A percentile compares a stretch with the other conserved stretches of the same genome.
Evolutionary conservation across 345 rosid genomes (phyloP).

Genomic region (Balakata baccata): DNA sequence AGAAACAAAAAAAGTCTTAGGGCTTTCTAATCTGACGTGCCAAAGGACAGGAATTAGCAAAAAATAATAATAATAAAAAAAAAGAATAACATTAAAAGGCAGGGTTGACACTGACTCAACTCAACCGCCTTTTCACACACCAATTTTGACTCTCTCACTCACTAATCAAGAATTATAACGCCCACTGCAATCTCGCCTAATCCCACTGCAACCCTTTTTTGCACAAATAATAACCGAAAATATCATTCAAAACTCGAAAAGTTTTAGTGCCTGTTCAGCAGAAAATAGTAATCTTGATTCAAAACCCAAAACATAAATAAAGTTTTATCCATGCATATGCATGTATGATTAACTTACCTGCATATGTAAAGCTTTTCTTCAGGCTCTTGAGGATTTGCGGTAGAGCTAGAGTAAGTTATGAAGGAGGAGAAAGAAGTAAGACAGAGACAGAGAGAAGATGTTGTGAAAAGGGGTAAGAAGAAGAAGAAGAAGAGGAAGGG

Average conservation of each 20-base stretch:
- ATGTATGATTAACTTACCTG: too few species aligned
- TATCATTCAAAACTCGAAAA: background rate
- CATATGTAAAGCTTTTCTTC: background rate
- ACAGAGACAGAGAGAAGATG: constrained; percentile 8
- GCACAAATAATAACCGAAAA: constrained; percentile 11
- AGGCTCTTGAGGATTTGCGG: background rate
- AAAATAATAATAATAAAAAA: background rate
- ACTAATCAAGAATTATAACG: constrained; percentile 23
- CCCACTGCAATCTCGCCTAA: constrained; percentile 21
- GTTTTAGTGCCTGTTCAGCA: too few species aligned
- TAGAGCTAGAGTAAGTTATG: too few species aligned
- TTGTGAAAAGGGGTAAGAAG: constrained; percentile 28
- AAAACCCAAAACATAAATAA: background rate
- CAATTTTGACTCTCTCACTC: constrained; percentile 16
- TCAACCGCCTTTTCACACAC: constrained; percentile 16
- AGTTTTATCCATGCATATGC: background rate
- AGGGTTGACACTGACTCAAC: constrained; percentile 24
- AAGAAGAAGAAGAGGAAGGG: constrained; percentile 27
- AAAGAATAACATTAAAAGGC: background rate
- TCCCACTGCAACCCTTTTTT: background rate
- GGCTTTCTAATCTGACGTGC: constrained; percentile 20
- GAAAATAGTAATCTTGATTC: too few species aligned
- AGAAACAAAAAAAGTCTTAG: constrained; percentile 8
- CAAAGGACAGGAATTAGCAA: constrained; percentile 11
- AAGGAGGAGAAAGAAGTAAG: constrained; percentile 7